A percentile compares a stretch with the other conserved stretches of the same genome.
These are phyloP conservation scores for Avena sativa DNA, from an alignment of 176 grass and related monocot genomes.

Conservation along the genomic window DNA sequence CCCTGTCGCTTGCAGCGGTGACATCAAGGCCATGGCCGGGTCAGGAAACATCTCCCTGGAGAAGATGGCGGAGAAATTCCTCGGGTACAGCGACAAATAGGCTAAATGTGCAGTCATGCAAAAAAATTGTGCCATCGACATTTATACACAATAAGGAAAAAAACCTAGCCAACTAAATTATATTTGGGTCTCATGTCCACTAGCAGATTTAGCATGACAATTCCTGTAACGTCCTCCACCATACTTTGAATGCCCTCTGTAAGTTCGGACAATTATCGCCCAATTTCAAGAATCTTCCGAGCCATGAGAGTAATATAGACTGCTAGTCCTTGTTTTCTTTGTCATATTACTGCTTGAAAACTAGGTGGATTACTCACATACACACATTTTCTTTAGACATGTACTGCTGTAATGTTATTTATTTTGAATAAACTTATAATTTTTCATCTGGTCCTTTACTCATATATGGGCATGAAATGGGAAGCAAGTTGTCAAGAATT, in stretches of 20 bases:
- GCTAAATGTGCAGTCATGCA: background rate
- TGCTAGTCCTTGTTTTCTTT: constrained; percentile 39
- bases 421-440: no score
- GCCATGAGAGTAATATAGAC: constrained; percentile 66
- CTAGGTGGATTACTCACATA: no score
- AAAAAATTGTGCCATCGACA: constrained; percentile 13
- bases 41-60: no score
- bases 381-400: no score
- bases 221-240: background rate
- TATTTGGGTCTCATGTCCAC: constrained; percentile 18
- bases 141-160: constrained; percentile 21
- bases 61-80: no score
- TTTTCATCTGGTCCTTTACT: no score
- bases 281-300: constrained; percentile 64
- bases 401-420: no score
- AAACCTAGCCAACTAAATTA: constrained; percentile 5
- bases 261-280: constrained; percentile 76
- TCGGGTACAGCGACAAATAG: background rate
- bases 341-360: no score
- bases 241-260: constrained; percentile 48
- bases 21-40: no score
- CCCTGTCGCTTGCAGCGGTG: no score
- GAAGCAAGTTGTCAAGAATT: no score
- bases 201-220: constrained; percentile 1
- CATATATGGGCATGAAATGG: no score